Evolutionary conservation across 805 yeast genomes (phyloP).

Genomic region (Schwanniomyces polymorphus): DNA sequence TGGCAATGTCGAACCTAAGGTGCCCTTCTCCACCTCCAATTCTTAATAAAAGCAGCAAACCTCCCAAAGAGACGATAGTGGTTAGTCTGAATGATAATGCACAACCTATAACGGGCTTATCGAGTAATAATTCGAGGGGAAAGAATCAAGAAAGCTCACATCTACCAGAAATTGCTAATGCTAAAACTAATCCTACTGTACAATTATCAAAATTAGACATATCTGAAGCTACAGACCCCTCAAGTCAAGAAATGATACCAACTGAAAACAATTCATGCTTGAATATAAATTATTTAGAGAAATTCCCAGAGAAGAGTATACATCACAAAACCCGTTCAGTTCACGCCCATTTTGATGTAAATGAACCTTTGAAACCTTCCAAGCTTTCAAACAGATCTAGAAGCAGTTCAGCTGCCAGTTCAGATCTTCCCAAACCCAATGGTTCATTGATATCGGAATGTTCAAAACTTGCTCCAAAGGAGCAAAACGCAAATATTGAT

Average conservation of each 20-base stretch:
- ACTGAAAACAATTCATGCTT: slow-evolving; percentile 16
- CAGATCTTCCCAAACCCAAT: slow-evolving; percentile 13
- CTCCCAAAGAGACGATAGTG: not conserved
- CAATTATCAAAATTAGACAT: not conserved
- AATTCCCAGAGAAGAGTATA: slow-evolving; percentile 28
- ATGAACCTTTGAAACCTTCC: slow-evolving; percentile 58
- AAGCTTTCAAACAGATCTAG: slow-evolving; percentile 33
- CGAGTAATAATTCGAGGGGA: not conserved
- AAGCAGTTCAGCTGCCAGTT: slow-evolving; percentile 36
- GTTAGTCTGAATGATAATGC: not conserved
- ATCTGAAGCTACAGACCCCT: not conserved
- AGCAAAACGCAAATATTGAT: slow-evolving; percentile 54
- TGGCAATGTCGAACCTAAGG: slow-evolving; percentile 58
- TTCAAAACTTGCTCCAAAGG: slow-evolving; percentile 13
- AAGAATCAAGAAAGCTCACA: not conserved
- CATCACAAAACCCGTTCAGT: slow-evolving; percentile 62
- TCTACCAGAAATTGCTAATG: not conserved
- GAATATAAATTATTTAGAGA: slow-evolving; percentile 18
- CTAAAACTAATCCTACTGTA: not conserved
- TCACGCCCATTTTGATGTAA: slow-evolving; percentile 78
- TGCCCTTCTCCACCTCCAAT: slow-evolving; percentile 79
- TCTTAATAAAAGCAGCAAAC: slow-evolving; percentile 26
- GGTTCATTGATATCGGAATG: slow-evolving; percentile 9
- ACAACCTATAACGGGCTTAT: not conserved
- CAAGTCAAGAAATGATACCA: not conserved